phyloP scores from a whole-genome alignment of 2,329 filamentous ascomycete genomes.

The Didymella keratinophila region DNA sequence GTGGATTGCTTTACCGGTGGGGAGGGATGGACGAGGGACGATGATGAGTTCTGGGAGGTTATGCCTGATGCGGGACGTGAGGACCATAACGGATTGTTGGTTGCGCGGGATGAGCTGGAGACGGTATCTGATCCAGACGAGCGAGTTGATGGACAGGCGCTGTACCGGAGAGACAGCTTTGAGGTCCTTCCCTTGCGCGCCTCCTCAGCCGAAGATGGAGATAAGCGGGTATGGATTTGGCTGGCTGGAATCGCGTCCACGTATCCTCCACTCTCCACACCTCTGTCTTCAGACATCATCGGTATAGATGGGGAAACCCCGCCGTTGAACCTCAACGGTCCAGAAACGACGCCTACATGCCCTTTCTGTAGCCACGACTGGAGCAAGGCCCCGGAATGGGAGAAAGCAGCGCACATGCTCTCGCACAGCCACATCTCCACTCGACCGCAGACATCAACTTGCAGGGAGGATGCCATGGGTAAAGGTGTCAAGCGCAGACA shows the following conservation, averaged over 20 bases:
- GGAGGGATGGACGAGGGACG: constrained; percentile 40
- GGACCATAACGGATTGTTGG: too few relatives aligned
- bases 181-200: neutral
- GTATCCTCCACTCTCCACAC: neutral
- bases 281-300: too few relatives aligned
- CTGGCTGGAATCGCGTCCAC: neutral
- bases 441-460: neutral
- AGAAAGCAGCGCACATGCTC: constrained; percentile 7
- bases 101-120: too few relatives aligned
- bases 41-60: constrained; percentile 35
- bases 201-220: neutral
- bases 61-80: neutral
- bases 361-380: constrained; percentile 2
- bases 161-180: neutral
- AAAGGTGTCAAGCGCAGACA: neutral
- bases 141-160: neutral
- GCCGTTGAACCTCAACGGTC: too few relatives aligned
- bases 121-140: too few relatives aligned
- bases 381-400: neutral
- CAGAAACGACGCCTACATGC: neutral
- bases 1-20: constrained; percentile 23
- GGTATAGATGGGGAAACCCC: too few relatives aligned
- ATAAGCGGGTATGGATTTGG: constrained; percentile 1
- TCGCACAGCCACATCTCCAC: neutral
- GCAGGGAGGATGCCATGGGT: neutral